Percentiles rank a stretch among this genome's conserved stretches.
Conservation (phyloP, 2,329 filamentous ascomycete species). For the Colletotrichum tofieldiae region DNA sequence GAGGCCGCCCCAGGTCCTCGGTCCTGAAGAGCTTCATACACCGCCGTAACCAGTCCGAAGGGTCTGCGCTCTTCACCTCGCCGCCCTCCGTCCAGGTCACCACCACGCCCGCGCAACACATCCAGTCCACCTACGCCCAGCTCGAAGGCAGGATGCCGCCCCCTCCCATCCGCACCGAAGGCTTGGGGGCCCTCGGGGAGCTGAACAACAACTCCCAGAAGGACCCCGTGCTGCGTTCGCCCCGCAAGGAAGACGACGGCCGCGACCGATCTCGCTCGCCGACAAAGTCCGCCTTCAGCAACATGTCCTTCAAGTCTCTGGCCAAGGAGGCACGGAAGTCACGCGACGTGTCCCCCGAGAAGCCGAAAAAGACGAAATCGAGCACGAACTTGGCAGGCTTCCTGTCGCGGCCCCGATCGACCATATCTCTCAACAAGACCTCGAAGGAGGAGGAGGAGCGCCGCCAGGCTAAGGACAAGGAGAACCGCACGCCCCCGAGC, state of each 20-base stretch:
- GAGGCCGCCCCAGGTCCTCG: constrained; percentile 59
- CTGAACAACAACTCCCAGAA: constrained; percentile 69
- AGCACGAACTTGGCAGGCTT: constrained; percentile 85
- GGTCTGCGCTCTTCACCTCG: constrained; percentile 48
- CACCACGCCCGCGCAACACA: constrained; percentile 42
- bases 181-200: constrained; percentile 65
- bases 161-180: constrained; percentile 55
- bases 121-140: constrained; percentile 37
- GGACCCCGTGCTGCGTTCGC: constrained; percentile 55
- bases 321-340: constrained; percentile 57
- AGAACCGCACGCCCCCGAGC: constrained; percentile 80
- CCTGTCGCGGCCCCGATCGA: constrained; percentile 81
- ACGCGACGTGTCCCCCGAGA: constrained; percentile 68
- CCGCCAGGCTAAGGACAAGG: constrained; percentile 78
- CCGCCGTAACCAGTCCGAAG: constrained; percentile 64
- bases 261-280: constrained; percentile 57
- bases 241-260: constrained; percentile 54
- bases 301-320: constrained; percentile 62
- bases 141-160: constrained; percentile 46
- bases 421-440: constrained; percentile 74
- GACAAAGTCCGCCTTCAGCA: constrained; percentile 61
- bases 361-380: constrained; percentile 86
- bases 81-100: constrained; percentile 45
- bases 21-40: constrained; percentile 67
- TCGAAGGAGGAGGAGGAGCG: constrained; percentile 67